phyloP scores from a whole-genome alignment of 2,329 filamentous ascomycete genomes.

The Cadophora malorum region DNA sequence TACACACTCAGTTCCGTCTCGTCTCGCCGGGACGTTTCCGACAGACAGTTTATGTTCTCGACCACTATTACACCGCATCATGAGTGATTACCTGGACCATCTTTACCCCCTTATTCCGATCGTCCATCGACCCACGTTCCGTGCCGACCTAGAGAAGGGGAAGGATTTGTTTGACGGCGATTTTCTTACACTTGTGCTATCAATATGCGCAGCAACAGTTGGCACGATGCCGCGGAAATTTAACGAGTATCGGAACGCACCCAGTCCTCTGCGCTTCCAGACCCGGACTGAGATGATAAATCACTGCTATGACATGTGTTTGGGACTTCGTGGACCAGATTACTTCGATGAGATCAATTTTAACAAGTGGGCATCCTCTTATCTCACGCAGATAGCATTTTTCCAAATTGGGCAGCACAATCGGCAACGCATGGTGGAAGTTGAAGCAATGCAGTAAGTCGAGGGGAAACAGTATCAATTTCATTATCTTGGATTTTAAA shows the following conservation, averaged over 20 bases:
- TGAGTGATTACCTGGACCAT: constrained; percentile 14
- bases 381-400: constrained; percentile 45
- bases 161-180: constrained; percentile 7
- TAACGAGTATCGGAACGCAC: constrained; percentile 19
- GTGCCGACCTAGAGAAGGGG: constrained; percentile 1
- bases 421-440: constrained; percentile 47
- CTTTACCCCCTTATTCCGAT: constrained; percentile 17
- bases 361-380: constrained; percentile 47
- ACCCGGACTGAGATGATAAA: constrained; percentile 28
- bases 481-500: too few relatives aligned
- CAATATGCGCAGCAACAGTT: constrained; percentile 24
- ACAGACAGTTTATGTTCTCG: constrained; percentile 16
- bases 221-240: constrained; percentile 26
- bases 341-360: constrained; percentile 29
- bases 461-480: background rate
- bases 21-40: background rate
- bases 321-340: constrained; percentile 17
- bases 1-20: background rate
- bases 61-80: constrained; percentile 1
- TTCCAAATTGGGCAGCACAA: constrained; percentile 48
- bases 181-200: constrained; percentile 24
- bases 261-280: constrained; percentile 21
- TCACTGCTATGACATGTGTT: constrained; percentile 19
- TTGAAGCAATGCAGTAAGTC: constrained; percentile 45
- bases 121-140: constrained; percentile 16